These are phyloP conservation scores for Phytophthora brassicae DNA, from an alignment of 352 stramenopile genomes.

Conservation along the genomic window DNA sequence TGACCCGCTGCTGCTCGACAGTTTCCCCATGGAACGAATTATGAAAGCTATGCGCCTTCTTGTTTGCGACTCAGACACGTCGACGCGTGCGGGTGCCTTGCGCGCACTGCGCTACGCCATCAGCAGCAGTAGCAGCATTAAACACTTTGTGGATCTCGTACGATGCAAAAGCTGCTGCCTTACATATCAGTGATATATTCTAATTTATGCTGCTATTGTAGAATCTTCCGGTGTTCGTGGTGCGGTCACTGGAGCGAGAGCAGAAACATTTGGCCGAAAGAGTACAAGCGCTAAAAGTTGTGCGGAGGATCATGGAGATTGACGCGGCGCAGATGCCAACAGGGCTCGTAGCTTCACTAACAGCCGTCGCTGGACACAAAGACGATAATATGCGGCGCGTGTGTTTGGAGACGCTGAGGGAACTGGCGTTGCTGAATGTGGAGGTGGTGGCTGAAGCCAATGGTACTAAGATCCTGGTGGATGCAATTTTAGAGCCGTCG, in stretches of 20 bases:
- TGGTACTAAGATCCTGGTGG: constrained; percentile 80
- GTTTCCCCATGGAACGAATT: constrained; percentile 76
- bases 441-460: constrained; percentile 85
- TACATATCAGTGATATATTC: not conserved
- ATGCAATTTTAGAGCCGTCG: constrained; percentile 87
- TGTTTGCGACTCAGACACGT: constrained; percentile 78
- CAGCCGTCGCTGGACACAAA: constrained; percentile 85
- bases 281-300: constrained; percentile 86
- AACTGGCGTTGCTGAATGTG: constrained; percentile 79
- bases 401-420: constrained; percentile 83
- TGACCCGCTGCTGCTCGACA: constrained; percentile 80
- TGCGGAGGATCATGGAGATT: constrained; percentile 84
- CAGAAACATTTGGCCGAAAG: constrained; percentile 84
- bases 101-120: constrained; percentile 85
- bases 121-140: constrained; percentile 73
- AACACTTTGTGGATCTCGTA: constrained; percentile 56
- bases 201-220: not conserved
- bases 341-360: constrained; percentile 76
- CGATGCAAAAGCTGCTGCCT: not conserved
- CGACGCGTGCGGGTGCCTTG: constrained; percentile 70
- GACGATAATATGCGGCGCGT: constrained; percentile 89
- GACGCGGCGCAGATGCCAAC: constrained; percentile 84
- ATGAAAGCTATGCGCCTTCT: constrained; percentile 81
- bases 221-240: constrained; percentile 81
- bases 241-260: constrained; percentile 84